Evolutionary conservation across 768 basidiomycete genomes (phyloP), one percentile per base, ranked within the genome.

Genomic region (Daedaleopsis nitida): DNA sequence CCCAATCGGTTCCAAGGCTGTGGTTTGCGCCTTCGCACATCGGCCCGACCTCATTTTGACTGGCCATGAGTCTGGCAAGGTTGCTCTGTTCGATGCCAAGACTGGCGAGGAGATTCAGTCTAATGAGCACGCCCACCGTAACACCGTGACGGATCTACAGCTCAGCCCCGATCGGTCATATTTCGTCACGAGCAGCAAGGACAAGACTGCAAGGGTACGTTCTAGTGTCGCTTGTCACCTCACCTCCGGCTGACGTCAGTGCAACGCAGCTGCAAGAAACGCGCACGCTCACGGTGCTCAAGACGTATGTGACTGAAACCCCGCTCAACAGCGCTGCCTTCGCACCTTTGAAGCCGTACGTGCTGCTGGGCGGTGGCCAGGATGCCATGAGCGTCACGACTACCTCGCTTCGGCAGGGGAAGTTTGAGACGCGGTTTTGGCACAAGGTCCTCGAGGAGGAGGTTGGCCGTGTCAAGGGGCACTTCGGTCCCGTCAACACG

Each of bases 361-460:
- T 96, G 45, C 83, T 98, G 35, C 80, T 97, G 23, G 97, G 97
- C 47, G 96, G 97, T 74, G 97, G 97, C 45, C 97, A 98, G 76
- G 96, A 97, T 72, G 97, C 97, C 5, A 96, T 94, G 94, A 87
- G 80, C 69, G 97, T 98, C 53, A 98, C 97, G 14, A 98, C 94
- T 9, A 98, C 96, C 0, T 94, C 94, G 1, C 70, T 86, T 23
- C 86, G 97, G 54, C 93, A 97, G 73, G 97, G 96, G 21, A 97
- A 98, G 76, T 99, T 99, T 74, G 97, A 98, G 77, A 93, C 94
- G 12, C 83, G 95, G 42, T 98, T 99, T 79, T 98, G 95, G 94
- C 96, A 99, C 81, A 94, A 90, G 67, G 81, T 96, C 39, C 91
- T 96, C 68, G 95, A 96, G 75, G 95, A 97, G 79, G 96, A 98